Percentiles rank a stretch among this genome's conserved stretches.
Evolutionary conservation across 352 stramenopile genomes (phyloP).

Genomic region (Pythium aquatile): DNA sequence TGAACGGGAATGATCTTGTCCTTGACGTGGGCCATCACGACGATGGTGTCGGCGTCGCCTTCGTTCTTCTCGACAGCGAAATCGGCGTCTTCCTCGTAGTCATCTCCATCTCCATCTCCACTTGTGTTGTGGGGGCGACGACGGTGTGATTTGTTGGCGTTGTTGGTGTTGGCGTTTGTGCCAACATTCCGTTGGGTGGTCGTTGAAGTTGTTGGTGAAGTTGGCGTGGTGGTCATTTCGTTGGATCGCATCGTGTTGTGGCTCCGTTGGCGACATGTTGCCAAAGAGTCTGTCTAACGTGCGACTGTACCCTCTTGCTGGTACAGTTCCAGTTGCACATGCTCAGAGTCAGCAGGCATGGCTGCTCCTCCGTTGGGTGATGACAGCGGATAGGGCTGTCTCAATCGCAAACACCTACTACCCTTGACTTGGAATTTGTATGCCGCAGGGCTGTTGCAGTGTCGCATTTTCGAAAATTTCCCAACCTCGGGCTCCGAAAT

Average conservation of each 20-base stretch:
- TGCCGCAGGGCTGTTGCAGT: conserved; percentile 10
- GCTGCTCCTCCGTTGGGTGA: conserved; percentile 2
- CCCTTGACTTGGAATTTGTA: conserved; percentile 22
- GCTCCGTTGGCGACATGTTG: neutral
- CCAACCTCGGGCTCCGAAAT: conserved; percentile 3
- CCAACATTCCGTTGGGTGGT: neutral
- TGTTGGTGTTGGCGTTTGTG: conserved; percentile 4
- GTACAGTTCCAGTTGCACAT: conserved; percentile 20
- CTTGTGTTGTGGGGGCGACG: neutral
- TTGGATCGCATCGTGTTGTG: neutral
- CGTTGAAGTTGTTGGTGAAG: conserved; percentile 29
- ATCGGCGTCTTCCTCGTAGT: conserved; percentile 5
- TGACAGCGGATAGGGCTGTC: conserved; percentile 22
- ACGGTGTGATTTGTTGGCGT: neutral
- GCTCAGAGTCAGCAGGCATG: conserved; percentile 16
- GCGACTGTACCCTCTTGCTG: conserved; percentile 13
- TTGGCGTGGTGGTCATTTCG: conserved; percentile 11
- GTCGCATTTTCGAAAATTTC: conserved; percentile 26
- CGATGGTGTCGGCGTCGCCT: conserved; percentile 52
- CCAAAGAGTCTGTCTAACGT: conserved; percentile 1
- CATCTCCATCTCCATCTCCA: conserved; percentile 8
- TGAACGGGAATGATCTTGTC: conserved; percentile 73
- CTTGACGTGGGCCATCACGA: conserved; percentile 54
- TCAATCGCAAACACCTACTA: neutral
- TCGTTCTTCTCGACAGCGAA: conserved; percentile 39